These are phyloP conservation scores for Salix koriyanagi DNA, from an alignment of 345 rosid genomes.

Conservation along the genomic window DNA sequence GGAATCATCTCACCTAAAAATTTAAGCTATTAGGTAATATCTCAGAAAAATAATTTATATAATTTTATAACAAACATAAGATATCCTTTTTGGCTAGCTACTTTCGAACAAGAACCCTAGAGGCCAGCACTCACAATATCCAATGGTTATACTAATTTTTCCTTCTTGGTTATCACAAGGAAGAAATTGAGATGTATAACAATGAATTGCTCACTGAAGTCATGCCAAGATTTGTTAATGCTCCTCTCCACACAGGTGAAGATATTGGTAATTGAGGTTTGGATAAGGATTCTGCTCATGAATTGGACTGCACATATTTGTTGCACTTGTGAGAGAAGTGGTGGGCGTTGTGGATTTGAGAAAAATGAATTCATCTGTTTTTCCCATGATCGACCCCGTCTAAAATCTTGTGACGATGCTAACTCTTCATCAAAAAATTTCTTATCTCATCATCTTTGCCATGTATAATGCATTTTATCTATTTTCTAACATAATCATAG, in stretches of 20 bases:
- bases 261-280: slow-evolving; percentile 18
- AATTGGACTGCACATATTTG: slow-evolving; percentile 48
- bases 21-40: rapidly evolving
- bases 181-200: neutral
- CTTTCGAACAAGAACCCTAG: no score
- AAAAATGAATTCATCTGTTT: slow-evolving; percentile 40
- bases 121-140: no score
- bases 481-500: neutral
- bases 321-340: slow-evolving; percentile 37
- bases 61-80: no score
- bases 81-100: no score
- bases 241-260: slow-evolving; percentile 19
- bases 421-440: slow-evolving; percentile 4
- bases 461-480: neutral
- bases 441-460: neutral
- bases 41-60: no score
- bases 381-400: slow-evolving; percentile 39
- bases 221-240: slow-evolving; percentile 31
- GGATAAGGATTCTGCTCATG: slow-evolving; percentile 52
- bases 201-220: slow-evolving; percentile 1
- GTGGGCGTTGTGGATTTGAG: slow-evolving; percentile 46
- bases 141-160: slow-evolving; percentile 13
- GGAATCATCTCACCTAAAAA: no score
- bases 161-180: slow-evolving; percentile 33
- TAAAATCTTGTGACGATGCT: slow-evolving; percentile 42